phyloP scores from a whole-genome alignment of 225 moss, liverwort and hornwort species.

The Polytrichum commune region DNA sequence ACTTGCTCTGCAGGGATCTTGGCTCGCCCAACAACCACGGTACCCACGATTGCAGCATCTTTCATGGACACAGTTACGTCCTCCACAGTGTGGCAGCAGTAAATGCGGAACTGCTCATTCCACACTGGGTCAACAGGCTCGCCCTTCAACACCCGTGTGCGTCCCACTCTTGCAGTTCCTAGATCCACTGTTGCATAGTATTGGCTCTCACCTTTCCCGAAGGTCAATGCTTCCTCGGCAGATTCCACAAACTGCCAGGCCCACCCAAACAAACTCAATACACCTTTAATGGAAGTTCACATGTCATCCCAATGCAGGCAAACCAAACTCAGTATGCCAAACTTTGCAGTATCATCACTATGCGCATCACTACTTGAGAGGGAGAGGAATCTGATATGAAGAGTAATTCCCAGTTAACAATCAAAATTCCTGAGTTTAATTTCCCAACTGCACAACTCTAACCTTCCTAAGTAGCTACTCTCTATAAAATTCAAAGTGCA shows the following conservation, averaged over 20 bases:
- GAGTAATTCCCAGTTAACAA: too few species aligned
- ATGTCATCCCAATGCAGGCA: too few species aligned
- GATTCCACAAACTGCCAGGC: constrained; percentile 21
- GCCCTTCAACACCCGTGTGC: constrained; percentile 67
- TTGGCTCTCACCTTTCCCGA: constrained; percentile 52
- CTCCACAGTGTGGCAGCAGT: constrained; percentile 67
- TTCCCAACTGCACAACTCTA: too few species aligned
- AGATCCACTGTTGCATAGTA: constrained; percentile 84
- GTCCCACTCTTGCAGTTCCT: constrained; percentile 58
- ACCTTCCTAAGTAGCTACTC: too few species aligned
- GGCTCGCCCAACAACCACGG: constrained; percentile 74
- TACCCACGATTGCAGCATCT: constrained; percentile 50
- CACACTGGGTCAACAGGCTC: constrained; percentile 49
- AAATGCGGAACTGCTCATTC: constrained; percentile 86
- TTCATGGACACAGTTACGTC: constrained; percentile 62
- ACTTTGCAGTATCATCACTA: too few species aligned
- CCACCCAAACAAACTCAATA: neutral
- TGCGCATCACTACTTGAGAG: too few species aligned
- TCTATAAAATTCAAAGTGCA: too few species aligned
- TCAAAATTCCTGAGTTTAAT: too few species aligned
- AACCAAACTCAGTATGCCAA: too few species aligned
- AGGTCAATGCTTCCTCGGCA: constrained; percentile 20
- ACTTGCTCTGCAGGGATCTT: constrained; percentile 40
- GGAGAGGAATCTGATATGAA: too few species aligned
- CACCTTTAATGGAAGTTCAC: too few species aligned